Base-by-base conservation (phyloP, 176 grass and related monocot genomes). In the Paspalum vaginatum region DNA sequence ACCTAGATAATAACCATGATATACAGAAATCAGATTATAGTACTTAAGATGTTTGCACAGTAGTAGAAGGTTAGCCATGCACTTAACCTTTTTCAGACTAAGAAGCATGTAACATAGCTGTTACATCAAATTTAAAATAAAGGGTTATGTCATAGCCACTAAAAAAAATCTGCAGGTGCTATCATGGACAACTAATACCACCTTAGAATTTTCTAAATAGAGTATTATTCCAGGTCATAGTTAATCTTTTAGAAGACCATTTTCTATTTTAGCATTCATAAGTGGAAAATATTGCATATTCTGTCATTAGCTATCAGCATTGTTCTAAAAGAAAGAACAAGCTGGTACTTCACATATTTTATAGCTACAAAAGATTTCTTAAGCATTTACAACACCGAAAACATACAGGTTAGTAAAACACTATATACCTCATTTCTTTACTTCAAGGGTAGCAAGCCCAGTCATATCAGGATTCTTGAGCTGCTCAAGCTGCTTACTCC, bases 401-500 rank as follows among this genome's bases (percentile, higher is more conserved):
- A 70, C 4, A 48, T 25, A 32, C 32, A 32, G 0, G 4, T 60
- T 75, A 51, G 9, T 16, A 88, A 38, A 11, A 60, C 18, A 40
- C 24, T 16, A 48, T 8, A 13, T 62, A 61, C 69, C 66, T 73
- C 80, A 81, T 86, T 92, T 57, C 91, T 90, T 86, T 45, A 97
- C 68, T 84, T 87, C 44, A 57, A 97, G 86, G 20, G 88, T 91
- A 68, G 82, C 85, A 50, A 99, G 77, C 60, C 86, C 90, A 40
- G 82, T 78, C 7, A 94, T 99, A 73, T 87, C 96, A 79, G 90
- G 86, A 86, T 87, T 89, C 75, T 91, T 98, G 38, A 98, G 92
- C 83, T 99, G 96, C 27, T 99, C 90, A 25, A 99, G 88, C 84
- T 99, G 96, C 44, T 45, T 87, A 78, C 91, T 95, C 75, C 96